phyloP scores from a whole-genome alignment of 2,329 filamentous ascomycete species.

The Canariomyces notabilis region DNA sequence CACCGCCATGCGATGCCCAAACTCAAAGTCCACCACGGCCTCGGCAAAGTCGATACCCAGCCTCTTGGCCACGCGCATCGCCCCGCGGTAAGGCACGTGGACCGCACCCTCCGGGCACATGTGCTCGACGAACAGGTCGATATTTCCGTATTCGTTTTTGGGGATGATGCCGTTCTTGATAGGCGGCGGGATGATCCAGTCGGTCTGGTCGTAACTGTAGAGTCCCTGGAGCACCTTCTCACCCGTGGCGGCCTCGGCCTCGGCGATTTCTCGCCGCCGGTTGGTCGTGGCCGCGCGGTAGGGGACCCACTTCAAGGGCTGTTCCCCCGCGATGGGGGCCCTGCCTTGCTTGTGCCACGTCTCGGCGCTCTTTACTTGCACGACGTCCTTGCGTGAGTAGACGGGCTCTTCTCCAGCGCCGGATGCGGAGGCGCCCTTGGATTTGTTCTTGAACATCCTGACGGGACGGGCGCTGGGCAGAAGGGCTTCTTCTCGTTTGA shows the following conservation, averaged over 20 bases:
- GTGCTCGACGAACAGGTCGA: conserved; percentile 87
- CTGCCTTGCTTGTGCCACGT: conserved; percentile 98
- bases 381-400: conserved; percentile 72
- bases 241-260: conserved; percentile 72
- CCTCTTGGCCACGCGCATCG: conserved; percentile 74
- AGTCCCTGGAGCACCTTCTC: conserved; percentile 82
- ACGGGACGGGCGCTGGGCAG: conserved; percentile 62
- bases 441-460: conserved; percentile 67
- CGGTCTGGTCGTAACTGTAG: conserved; percentile 79
- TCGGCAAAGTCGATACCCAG: conserved; percentile 86
- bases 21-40: conserved; percentile 94
- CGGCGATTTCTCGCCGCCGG: conserved; percentile 81
- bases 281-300: conserved; percentile 87
- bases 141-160: conserved; percentile 93
- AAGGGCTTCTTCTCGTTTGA: conserved; percentile 88
- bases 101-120: conserved; percentile 82
- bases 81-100: conserved; percentile 75
- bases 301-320: conserved; percentile 79
- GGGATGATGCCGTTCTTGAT: conserved; percentile 83
- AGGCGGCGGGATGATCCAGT: conserved; percentile 89
- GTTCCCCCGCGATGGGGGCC: conserved; percentile 62
- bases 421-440: conserved; percentile 60
- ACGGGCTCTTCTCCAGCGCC: conserved; percentile 68
- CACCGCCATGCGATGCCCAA: conserved; percentile 88
- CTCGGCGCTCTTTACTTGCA: conserved; percentile 83